A percentile compares a stretch with the other conserved stretches of the same genome.
These are phyloP conservation scores for Vaccinium vitisidaea DNA, from an alignment of 148 eudicot genomes.

Conservation along the genomic window DNA sequence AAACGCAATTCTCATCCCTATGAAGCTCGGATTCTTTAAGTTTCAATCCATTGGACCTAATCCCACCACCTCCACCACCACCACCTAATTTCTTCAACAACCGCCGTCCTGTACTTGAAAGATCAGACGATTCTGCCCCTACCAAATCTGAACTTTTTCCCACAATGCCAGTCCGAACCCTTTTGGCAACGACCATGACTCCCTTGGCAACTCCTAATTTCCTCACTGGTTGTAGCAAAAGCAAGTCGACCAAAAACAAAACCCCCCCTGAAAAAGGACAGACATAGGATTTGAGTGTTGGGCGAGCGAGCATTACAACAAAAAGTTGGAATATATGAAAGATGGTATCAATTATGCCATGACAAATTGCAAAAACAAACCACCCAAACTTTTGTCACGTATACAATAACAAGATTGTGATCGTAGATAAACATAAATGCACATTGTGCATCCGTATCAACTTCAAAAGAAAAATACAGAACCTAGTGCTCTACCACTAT, in stretches of 20 bases:
- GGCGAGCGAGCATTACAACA: not conserved
- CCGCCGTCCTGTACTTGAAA: conserved; percentile 36
- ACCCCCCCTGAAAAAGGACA: conserved; percentile 29
- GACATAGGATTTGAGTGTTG: not conserved
- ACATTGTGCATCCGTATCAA: not conserved
- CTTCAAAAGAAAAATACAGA: not conserved
- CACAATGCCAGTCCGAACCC: conserved; percentile 37
- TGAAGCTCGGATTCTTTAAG: conserved; percentile 34
- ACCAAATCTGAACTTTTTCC: conserved; percentile 28
- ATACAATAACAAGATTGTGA: not conserved
- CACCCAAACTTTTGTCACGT: not conserved
- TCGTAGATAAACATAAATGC: not conserved
- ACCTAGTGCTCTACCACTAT: not conserved
- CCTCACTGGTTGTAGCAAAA: conserved; percentile 36
- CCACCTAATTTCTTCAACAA: conserved; percentile 53
- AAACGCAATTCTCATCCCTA: conserved; percentile 37
- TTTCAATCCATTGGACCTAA: conserved; percentile 47
- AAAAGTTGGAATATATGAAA: not conserved
- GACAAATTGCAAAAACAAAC: not conserved
- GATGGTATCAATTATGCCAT: not conserved
- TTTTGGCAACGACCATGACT: conserved; percentile 51
- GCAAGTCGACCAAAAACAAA: conserved; percentile 43
- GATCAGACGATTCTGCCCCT: conserved; percentile 23
- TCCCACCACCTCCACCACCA: conserved; percentile 38
- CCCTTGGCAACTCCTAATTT: conserved; percentile 44